A percentile compares a stretch with the other conserved stretches of the same genome.
Evolutionary conservation across 257 asterid genomes (phyloP).

Genomic region (Paraleonurus japonicus): DNA sequence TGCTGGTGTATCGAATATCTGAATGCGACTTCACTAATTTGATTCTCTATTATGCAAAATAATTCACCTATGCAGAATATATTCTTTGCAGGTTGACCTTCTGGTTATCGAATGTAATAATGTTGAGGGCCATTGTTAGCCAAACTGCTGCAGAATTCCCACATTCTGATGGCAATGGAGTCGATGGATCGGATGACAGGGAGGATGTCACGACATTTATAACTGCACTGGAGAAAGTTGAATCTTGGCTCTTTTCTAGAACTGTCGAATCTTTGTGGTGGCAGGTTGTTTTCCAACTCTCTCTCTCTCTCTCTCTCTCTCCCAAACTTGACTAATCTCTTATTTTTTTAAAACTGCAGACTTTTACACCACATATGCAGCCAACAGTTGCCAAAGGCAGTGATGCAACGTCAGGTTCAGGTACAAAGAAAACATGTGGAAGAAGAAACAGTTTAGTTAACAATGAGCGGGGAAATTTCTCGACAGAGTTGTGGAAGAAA

Average conservation of each 20-base stretch:
- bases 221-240: constrained; percentile 70
- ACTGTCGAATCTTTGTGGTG: constrained; percentile 92
- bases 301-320: not conserved
- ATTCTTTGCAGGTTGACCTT: constrained; percentile 68
- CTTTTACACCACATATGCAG: constrained; percentile 95
- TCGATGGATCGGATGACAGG: constrained; percentile 46
- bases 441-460: constrained; percentile 49
- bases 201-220: constrained; percentile 62
- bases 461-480: constrained; percentile 69
- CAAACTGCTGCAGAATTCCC: constrained; percentile 55
- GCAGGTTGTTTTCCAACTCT: constrained; percentile 62
- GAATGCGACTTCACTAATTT: not conserved
- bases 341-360: constrained; percentile 45
- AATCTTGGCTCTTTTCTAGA: constrained; percentile 92
- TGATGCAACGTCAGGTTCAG: constrained; percentile 33
- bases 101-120: constrained; percentile 85
- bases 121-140: constrained; percentile 83
- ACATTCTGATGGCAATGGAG: constrained; percentile 23
- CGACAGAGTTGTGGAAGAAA: constrained; percentile 85
- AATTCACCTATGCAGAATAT: not conserved
- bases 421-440: constrained; percentile 45
- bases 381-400: constrained; percentile 48
- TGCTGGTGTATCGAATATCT: constrained; percentile 8
- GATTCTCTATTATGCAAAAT: not conserved
- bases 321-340: not conserved